These are phyloP conservation scores for Hygrophila difformis DNA, from an alignment of 257 asterid species.

Conservation along the genomic window DNA sequence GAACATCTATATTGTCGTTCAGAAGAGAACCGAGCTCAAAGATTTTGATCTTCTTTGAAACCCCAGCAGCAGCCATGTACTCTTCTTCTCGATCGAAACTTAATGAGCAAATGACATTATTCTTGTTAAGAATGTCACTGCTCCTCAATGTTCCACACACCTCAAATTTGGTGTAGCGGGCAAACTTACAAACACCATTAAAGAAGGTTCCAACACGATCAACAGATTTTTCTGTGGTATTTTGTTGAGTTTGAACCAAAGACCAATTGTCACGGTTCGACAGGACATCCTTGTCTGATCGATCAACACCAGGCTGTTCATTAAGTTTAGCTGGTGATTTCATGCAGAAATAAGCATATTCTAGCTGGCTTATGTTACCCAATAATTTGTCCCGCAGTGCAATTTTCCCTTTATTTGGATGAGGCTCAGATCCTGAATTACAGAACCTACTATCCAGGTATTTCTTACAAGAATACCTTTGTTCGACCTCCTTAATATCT, in stretches of 20 bases:
- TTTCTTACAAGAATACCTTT: not conserved
- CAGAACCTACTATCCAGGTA: not conserved
- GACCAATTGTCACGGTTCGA: conserved; percentile 10
- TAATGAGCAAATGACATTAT: conserved; percentile 38
- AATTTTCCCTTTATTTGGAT: not conserved
- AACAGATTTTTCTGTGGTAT: not conserved
- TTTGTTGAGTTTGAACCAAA: not conserved
- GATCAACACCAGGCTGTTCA: conserved; percentile 8
- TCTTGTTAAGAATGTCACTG: conserved; percentile 26
- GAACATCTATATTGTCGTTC: conserved; percentile 35
- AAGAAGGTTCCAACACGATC: conserved; percentile 32
- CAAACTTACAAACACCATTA: conserved; percentile 43
- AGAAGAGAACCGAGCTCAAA: conserved; percentile 34
- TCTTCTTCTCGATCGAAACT: conserved; percentile 45
- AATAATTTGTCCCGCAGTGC: conserved; percentile 15
- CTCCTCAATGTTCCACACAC: conserved; percentile 34
- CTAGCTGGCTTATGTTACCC: conserved; percentile 29
- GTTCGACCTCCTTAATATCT: conserved; percentile 32
- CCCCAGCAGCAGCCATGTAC: conserved; percentile 44
- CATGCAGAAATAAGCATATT: conserved; percentile 38
- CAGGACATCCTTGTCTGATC: conserved; percentile 30
- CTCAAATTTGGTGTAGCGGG: conserved; percentile 36
- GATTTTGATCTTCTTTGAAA: conserved; percentile 44
- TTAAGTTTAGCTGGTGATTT: conserved; percentile 24
- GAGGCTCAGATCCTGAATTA: not conserved